Percentiles rank a stretch among this genome's conserved stretches.
Conservation (phyloP, 106 monocot genomes). For the Narthecium ossifragum region DNA sequence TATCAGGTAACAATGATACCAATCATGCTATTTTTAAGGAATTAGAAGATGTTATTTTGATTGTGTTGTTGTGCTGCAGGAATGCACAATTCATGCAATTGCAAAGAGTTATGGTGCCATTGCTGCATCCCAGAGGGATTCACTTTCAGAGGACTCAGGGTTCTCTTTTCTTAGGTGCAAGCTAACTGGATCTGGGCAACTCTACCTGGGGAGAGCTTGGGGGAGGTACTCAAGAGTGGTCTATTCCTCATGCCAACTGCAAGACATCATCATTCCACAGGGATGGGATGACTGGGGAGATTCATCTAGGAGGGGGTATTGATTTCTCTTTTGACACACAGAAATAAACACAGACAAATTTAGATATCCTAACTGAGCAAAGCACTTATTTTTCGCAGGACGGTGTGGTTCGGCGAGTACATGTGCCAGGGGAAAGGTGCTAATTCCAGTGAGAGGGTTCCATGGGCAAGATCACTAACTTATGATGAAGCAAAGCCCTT, state of each 20-base stretch:
- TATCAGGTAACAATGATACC: constrained; percentile 82
- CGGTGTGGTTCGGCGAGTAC: constrained; percentile 74
- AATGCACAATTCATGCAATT: constrained; percentile 49
- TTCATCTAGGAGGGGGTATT: constrained; percentile 58
- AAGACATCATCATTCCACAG: constrained; percentile 48
- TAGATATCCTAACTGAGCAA: too few relatives aligned
- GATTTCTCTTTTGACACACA: background rate
- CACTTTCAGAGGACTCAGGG: constrained; percentile 47
- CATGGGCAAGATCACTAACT: constrained; percentile 64
- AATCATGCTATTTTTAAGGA: too few relatives aligned
- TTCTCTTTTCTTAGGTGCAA: constrained; percentile 66
- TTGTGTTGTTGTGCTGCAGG: constrained; percentile 22
- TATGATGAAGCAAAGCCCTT: constrained; percentile 60
- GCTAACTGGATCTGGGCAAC: constrained; percentile 49
- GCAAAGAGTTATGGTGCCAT: constrained; percentile 67
- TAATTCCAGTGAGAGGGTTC: constrained; percentile 29
- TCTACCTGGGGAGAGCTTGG: constrained; percentile 91
- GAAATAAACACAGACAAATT: too few relatives aligned
- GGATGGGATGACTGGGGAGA: constrained; percentile 97
- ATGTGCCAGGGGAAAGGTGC: constrained; percentile 65
- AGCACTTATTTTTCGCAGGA: constrained; percentile 54
- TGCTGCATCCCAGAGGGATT: constrained; percentile 77
- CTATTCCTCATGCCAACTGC: constrained; percentile 60
- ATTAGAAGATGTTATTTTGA: too few relatives aligned
- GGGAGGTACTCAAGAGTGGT: constrained; percentile 67